Percentiles rank a stretch among this genome's conserved stretches.
Evolutionary conservation across 2,329 filamentous ascomycete species (phyloP).

Genomic region (Ascocoryne sarcoides): DNA sequence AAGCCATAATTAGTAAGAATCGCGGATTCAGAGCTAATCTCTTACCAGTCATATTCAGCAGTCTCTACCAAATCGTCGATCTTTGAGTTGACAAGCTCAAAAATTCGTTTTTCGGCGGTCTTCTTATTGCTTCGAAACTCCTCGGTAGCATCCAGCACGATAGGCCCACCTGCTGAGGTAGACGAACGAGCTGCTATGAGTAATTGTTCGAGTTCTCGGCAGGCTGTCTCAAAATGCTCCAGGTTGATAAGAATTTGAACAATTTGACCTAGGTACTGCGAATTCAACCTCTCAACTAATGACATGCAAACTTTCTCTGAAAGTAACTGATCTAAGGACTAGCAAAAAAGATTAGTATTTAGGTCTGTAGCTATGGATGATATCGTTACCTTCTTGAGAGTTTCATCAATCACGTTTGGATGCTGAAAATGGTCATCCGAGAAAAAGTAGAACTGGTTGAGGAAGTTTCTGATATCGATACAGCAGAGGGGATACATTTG

Average conservation of each 20-base stretch:
- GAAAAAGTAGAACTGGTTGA: slow-evolving; percentile 98
- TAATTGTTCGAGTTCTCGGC: slow-evolving; percentile 77
- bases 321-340: slow-evolving; percentile 92
- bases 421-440: slow-evolving; percentile 94
- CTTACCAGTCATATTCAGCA: slow-evolving; percentile 88
- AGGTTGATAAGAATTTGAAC: slow-evolving; percentile 97
- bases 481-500: slow-evolving; percentile 99
- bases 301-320: slow-evolving; percentile 86
- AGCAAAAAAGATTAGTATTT: not conserved
- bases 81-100: slow-evolving; percentile 96
- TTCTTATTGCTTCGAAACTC: slow-evolving; percentile 88
- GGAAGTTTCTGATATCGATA: slow-evolving; percentile 94
- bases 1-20: slow-evolving; percentile 20
- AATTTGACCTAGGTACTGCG: slow-evolving; percentile 93
- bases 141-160: slow-evolving; percentile 74
- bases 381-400: slow-evolving; percentile 60
- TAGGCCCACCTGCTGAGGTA: slow-evolving; percentile 68
- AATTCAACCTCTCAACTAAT: slow-evolving; percentile 77
- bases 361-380: not conserved
- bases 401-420: slow-evolving; percentile 82
- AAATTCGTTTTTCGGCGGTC: slow-evolving; percentile 92
- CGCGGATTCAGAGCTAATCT: not conserved
- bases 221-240: slow-evolving; percentile 93
- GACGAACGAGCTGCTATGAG: slow-evolving; percentile 79
- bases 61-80: slow-evolving; percentile 97